Conservation (phyloP, 1,284 basidiomycete species). For the Ganoderma leucocontextum region DNA sequence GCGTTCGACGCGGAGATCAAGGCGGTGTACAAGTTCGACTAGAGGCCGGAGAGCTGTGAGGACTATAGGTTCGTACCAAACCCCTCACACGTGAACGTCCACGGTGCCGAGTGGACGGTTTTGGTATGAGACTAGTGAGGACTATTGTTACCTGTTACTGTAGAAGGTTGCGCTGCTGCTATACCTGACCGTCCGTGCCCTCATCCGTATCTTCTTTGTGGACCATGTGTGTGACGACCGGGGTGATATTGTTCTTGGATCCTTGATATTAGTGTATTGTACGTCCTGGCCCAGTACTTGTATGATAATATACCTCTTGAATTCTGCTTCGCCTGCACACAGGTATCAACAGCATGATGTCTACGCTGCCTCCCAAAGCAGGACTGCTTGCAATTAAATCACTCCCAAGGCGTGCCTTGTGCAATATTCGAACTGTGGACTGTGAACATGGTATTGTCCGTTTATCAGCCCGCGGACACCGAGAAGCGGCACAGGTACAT, state of each 20-base stretch:
- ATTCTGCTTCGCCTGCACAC: neutral
- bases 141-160: neutral
- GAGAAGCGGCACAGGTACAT: constrained; percentile 15
- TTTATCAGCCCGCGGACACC: neutral
- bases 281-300: neutral
- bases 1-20: constrained; percentile 72
- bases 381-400: too few species aligned
- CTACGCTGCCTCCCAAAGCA: too few species aligned
- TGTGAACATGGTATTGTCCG: neutral
- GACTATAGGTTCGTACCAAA: too few species aligned
- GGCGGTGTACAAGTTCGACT: constrained; percentile 35
- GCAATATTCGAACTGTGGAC: neutral
- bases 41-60: neutral
- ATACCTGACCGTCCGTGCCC: neutral
- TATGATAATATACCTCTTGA: constrained; percentile 8
- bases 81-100: too few species aligned
- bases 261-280: constrained; percentile 9
- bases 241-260: constrained; percentile 6
- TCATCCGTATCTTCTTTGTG: neutral
- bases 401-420: neutral
- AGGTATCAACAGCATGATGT: too few species aligned
- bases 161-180: neutral
- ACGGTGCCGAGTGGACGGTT: too few species aligned
- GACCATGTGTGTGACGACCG: neutral
- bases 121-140: too few species aligned